Percentiles rank a stretch among this genome's conserved stretches.
These are phyloP conservation scores for Rutstroemia sp. DNA, from an alignment of 2,329 filamentous ascomycete species.

Conservation along the genomic window DNA sequence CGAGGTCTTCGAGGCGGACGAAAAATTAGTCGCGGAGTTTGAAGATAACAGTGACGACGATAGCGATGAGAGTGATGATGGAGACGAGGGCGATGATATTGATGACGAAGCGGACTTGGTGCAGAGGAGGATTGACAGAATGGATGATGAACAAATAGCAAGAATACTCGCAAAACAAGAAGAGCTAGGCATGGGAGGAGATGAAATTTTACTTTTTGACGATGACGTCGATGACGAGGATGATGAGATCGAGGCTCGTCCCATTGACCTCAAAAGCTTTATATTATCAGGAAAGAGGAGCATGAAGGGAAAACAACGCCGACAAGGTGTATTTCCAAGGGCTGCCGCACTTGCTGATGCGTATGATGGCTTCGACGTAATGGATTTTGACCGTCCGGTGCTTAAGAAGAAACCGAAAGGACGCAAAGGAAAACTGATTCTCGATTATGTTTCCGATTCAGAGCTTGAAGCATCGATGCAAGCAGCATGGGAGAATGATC, in stretches of 20 bases:
- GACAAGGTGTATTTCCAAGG: slow-evolving; percentile 39
- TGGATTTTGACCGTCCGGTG: slow-evolving; percentile 71
- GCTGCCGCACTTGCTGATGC: slow-evolving; percentile 47
- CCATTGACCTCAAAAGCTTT: slow-evolving; percentile 1
- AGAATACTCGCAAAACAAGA: slow-evolving; percentile 53
- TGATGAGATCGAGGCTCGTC: slow-evolving; percentile 6
- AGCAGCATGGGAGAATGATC: slow-evolving; percentile 57
- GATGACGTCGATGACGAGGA: slow-evolving; percentile 31
- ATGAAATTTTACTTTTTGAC: slow-evolving; percentile 51
- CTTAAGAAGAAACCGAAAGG: slow-evolving; percentile 58
- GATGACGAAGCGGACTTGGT: slow-evolving; percentile 31
- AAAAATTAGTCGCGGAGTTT: slow-evolving; percentile 25
- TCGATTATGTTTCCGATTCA: slow-evolving; percentile 54
- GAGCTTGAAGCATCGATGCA: slow-evolving; percentile 57
- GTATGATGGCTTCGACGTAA: slow-evolving; percentile 67
- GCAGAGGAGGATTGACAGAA: slow-evolving; percentile 34
- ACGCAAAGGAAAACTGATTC: slow-evolving; percentile 43
- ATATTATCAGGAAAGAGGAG: slow-evolving; percentile 16
- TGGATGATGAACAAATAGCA: slow-evolving; percentile 57
- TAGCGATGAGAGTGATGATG: slow-evolving; percentile 16
- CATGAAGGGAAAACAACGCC: slow-evolving; percentile 20
- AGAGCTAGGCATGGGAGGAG: slow-evolving; percentile 53
- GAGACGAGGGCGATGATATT: slow-evolving; percentile 28
- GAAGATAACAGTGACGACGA: slow-evolving; percentile 30
- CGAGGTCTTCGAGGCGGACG: slow-evolving; percentile 30